Evolutionary conservation across 2,329 filamentous ascomycete genomes (phyloP), one percentile per base, ranked within the genome.

Genomic region (Colletotrichum sp.): DNA sequence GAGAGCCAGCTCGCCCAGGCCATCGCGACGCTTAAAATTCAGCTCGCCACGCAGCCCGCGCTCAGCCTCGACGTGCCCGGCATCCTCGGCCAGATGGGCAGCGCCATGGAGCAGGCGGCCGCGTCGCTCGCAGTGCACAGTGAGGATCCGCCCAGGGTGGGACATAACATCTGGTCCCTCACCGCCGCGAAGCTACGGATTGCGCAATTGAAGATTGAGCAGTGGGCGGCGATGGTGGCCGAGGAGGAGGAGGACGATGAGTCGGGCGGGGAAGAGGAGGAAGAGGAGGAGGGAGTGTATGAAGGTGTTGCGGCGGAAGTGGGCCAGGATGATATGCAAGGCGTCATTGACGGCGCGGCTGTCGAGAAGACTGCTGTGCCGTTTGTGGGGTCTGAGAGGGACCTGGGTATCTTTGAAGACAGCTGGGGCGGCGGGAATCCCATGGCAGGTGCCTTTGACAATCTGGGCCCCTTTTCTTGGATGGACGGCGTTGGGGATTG

Each of bases 91-190:
- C 82, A 81, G 0, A 81, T 90, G 13, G 85, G 83, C 26, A 79
- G 81, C 1, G 84, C 85, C 1, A 88, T 89, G 55, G 88, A 90
- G 39, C 83, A 88, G 55, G 86, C 85, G 34, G 85, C 84, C 71
- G 81, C 81, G 6, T 81, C 83, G 0, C 81, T 88, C 8, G 82
- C 84, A 3, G 79, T 81, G 4, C 78, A 79, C 0, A 80, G 83
- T 5, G 78, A 81, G 0, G 83, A 85, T 6, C 78, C 80, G 0
- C 84, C 80, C 21, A 79, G 79, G 0, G 83, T 83, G 52, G 85
- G 88, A 6, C 86, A 87, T 74, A 88, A 88, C 64, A 78, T 89
- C 0, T 90, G 88, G 88, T 87, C 87, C 16, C 82, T 89, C 76
- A 87, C 85, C 1, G 85, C 88, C 0, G 83, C 86, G 62, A 89